phyloP scores from a whole-genome alignment of 2,329 filamentous ascomycete species.

The Zasmidium citrigriseum region DNA sequence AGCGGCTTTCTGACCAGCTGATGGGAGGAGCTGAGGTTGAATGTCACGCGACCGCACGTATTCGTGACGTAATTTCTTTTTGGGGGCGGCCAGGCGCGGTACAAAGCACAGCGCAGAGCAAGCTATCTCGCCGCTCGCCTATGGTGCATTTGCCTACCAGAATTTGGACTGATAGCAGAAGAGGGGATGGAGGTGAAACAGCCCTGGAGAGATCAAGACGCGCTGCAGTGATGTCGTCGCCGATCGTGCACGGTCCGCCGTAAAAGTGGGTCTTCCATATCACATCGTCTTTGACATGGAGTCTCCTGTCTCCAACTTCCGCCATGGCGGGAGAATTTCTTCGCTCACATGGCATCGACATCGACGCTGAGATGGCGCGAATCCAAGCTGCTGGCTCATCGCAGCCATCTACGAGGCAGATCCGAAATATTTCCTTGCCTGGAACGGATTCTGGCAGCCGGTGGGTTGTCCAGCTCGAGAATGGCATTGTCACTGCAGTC shows the following conservation, averaged over 20 bases:
- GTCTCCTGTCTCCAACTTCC: too few species aligned
- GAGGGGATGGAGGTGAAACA: neutral
- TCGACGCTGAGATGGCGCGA: slow-evolving; percentile 35
- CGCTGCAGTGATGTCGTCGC: neutral
- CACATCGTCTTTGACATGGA: neutral
- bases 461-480: slow-evolving; percentile 17
- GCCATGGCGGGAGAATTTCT: slow-evolving; percentile 35
- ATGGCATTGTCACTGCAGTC: slow-evolving; percentile 5
- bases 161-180: neutral
- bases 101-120: neutral
- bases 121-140: neutral
- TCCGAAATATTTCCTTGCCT: slow-evolving; percentile 17
- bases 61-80: neutral
- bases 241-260: neutral
- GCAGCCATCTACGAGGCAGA: neutral
- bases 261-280: neutral
- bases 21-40: neutral
- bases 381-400: slow-evolving; percentile 22
- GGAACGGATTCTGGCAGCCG: slow-evolving; percentile 4
- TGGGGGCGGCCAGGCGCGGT: neutral
- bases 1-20: neutral
- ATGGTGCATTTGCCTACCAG: neutral
- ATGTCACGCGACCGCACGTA: neutral
- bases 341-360: slow-evolving; percentile 34
- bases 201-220: neutral